These are phyloP conservation scores for Phytophthora pluvialis DNA, from an alignment of 352 stramenopile genomes.

Conservation along the genomic window DNA sequence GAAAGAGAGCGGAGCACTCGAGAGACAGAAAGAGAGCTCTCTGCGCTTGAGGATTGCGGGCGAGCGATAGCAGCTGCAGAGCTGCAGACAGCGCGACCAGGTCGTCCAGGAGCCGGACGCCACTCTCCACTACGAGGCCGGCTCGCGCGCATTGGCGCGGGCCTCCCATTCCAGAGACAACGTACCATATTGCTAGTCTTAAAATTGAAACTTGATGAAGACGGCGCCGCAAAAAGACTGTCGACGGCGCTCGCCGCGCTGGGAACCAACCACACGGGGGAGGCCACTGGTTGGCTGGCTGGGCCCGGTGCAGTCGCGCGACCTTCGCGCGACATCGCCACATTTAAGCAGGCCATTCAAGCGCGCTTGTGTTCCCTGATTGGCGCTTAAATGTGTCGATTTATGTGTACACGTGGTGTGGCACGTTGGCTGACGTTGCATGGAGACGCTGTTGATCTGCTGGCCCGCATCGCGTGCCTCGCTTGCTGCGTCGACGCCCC, in stretches of 20 bases:
- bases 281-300: conserved; percentile 24
- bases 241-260: conserved; percentile 28
- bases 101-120: neutral
- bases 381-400: neutral
- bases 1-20: conserved; percentile 9
- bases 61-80: conserved; percentile 6
- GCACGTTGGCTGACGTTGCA: conserved; percentile 25
- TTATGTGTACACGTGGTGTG: conserved; percentile 10
- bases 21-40: conserved; percentile 8
- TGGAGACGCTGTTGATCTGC: conserved; percentile 28
- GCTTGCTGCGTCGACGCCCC: neutral
- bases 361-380: neutral
- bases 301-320: neutral
- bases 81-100: neutral
- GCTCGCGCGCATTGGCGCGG: conserved; percentile 2
- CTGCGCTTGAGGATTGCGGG: neutral
- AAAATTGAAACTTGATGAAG: conserved; percentile 89
- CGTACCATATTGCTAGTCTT: conserved; percentile 89
- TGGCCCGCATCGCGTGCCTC: conserved; percentile 24
- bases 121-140: conserved; percentile 1
- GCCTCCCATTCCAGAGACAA: conserved; percentile 25
- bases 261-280: conserved; percentile 39
- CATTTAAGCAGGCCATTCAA: neutral
- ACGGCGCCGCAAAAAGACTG: conserved; percentile 82
- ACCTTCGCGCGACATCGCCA: conserved; percentile 10